Percentiles rank a stretch among this genome's conserved stretches.
Evolutionary conservation across 2,329 filamentous ascomycete species (phyloP).

Genomic region (Aspergillus brunneoviolaceus): DNA sequence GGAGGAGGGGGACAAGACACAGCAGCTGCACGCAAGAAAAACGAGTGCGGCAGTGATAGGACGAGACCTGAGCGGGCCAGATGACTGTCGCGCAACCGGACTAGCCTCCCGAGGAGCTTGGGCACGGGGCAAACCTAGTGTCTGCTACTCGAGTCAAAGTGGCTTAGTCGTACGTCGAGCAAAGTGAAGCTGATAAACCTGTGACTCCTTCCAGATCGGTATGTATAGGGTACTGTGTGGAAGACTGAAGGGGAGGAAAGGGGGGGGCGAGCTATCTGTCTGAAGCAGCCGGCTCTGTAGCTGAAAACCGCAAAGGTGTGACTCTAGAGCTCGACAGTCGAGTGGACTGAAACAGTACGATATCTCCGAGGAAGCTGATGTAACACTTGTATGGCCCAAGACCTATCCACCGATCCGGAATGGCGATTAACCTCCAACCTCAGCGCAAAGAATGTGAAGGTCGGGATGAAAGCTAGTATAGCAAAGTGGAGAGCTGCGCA

Average conservation of each 20-base stretch:
- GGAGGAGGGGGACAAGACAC: constrained; percentile 26
- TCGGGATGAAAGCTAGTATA: constrained; percentile 7
- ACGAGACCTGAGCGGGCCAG: constrained; percentile 31
- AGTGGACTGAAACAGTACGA: background rate
- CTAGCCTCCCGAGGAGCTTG: constrained; percentile 25
- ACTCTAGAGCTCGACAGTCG: background rate
- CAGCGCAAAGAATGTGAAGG: constrained; percentile 16
- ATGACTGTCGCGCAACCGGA: constrained; percentile 32
- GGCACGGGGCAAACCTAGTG: constrained; percentile 19
- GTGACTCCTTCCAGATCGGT: constrained; percentile 18
- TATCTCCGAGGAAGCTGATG: constrained; percentile 7
- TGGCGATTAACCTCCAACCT: constrained; percentile 8
- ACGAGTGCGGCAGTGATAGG: constrained; percentile 22
- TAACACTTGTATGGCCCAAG: constrained; percentile 2
- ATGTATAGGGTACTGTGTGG: background rate
- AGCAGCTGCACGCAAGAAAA: constrained; percentile 4
- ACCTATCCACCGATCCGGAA: constrained; percentile 3
- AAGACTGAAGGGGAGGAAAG: background rate
- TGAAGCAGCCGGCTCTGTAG: background rate
- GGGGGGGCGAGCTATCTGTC: background rate
- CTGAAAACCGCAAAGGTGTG: background rate
- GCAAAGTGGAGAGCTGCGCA: constrained; percentile 17
- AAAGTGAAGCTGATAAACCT: constrained; percentile 20
- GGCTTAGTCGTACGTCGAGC: constrained; percentile 4
- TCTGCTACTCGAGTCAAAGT: constrained; percentile 10